phyloP scores from a whole-genome alignment of 352 stramenopile genomes.

The Globisporangium viniferum region DNA sequence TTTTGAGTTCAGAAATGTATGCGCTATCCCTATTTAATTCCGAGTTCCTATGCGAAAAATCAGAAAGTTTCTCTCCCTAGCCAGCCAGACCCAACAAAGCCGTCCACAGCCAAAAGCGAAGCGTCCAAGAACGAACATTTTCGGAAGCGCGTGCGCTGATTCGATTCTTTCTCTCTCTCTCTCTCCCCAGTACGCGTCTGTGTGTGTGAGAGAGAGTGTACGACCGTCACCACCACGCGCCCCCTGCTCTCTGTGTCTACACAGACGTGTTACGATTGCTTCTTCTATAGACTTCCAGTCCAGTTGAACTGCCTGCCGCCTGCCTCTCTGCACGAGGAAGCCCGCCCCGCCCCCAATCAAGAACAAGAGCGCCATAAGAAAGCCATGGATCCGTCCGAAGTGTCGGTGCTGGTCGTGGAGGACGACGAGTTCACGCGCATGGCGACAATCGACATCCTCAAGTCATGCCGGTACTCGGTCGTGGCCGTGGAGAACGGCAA shows the following conservation, averaged over 20 bases:
- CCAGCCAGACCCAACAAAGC: too few relatives aligned
- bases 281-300: neutral
- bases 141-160: neutral
- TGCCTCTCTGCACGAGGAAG: too few relatives aligned
- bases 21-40: too few relatives aligned
- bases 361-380: neutral
- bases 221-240: too few relatives aligned
- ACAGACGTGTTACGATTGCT: neutral
- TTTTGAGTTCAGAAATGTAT: too few relatives aligned
- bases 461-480: slow-evolving; percentile 81
- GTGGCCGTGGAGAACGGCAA: slow-evolving; percentile 82
- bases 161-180: neutral
- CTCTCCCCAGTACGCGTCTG: neutral
- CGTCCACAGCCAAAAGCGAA: too few relatives aligned
- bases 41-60: too few relatives aligned
- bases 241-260: neutral
- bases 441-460: slow-evolving; percentile 87
- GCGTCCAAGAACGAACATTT: neutral
- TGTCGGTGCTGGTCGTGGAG: slow-evolving; percentile 87
- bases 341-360: neutral
- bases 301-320: too few relatives aligned
- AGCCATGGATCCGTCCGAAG: slow-evolving; percentile 81
- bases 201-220: neutral
- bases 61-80: too few relatives aligned
- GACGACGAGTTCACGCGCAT: slow-evolving; percentile 90